These are phyloP conservation scores for Agaricus sinodeliciosus DNA, from an alignment of 768 basidiomycete species.

Conservation along the genomic window DNA sequence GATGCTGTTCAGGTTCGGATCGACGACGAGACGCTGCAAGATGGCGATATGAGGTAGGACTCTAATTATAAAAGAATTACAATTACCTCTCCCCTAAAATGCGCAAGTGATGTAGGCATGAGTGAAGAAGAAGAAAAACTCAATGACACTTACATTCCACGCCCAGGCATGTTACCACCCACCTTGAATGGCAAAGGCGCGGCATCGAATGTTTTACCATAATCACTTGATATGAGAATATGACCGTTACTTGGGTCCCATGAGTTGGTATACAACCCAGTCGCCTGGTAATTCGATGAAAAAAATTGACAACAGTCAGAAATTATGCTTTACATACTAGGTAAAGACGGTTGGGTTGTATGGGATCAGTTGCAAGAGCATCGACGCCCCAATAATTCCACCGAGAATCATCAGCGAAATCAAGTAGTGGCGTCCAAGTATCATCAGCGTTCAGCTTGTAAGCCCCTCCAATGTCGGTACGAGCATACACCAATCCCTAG, in stretches of 20 bases:
- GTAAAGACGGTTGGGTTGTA: constrained; percentile 48
- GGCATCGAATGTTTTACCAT: constrained; percentile 47
- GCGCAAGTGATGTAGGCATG: neutral
- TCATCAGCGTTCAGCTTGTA: constrained; percentile 57
- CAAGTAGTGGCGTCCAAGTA: constrained; percentile 56
- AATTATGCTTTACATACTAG: constrained; percentile 24
- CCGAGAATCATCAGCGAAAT: constrained; percentile 38
- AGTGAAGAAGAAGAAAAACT: neutral
- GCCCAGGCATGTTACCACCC: constrained; percentile 65
- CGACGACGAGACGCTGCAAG: constrained; percentile 48
- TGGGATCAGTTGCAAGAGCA: constrained; percentile 57
- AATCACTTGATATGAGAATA: constrained; percentile 54
- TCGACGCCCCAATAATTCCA: constrained; percentile 62
- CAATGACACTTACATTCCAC: constrained; percentile 40
- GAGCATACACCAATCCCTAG: constrained; percentile 55
- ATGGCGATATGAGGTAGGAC: neutral
- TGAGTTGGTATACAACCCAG: constrained; percentile 57
- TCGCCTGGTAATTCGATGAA: constrained; percentile 27
- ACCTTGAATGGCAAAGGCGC: constrained; percentile 57
- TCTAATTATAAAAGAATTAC: neutral
- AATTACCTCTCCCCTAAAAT: constrained; percentile 39
- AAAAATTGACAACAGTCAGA: neutral
- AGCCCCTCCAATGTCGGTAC: constrained; percentile 62
- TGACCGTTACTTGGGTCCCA: constrained; percentile 59
- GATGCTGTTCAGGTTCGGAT: constrained; percentile 56